phyloP scores from a whole-genome alignment of 1,284 basidiomycete genomes.

The Rhodotorula sp. region DNA sequence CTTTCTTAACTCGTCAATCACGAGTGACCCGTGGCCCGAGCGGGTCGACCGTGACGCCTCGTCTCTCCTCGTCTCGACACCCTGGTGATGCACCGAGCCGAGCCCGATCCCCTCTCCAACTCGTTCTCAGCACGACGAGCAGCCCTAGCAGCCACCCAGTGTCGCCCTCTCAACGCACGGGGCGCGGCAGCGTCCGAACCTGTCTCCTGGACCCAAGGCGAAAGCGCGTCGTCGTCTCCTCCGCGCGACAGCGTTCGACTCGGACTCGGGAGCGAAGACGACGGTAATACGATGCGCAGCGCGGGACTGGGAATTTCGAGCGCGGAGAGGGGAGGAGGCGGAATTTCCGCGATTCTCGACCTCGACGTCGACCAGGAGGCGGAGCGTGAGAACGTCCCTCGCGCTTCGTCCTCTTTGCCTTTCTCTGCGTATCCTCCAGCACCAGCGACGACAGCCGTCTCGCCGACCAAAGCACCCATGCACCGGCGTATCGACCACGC shows the following conservation, averaged over 20 bases:
- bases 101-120: no score
- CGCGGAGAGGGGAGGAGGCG: neutral
- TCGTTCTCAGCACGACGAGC: no score
- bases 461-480: neutral
- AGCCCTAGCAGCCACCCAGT: no score
- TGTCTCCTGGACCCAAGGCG: neutral
- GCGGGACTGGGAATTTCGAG: neutral
- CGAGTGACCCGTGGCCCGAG: no score
- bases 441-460: neutral
- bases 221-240: neutral
- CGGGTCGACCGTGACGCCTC: no score
- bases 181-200: no score
- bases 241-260: conserved; percentile 2
- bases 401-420: neutral
- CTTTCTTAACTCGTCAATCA: no score
- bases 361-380: neutral
- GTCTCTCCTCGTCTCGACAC: no score
- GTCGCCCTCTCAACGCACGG: no score
- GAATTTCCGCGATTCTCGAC: neutral
- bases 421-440: neutral
- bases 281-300: neutral
- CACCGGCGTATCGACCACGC: neutral
- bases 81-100: no score
- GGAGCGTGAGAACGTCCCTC: neutral
- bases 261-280: conserved; percentile 1